Evolutionary conservation across 768 basidiomycete genomes (phyloP).

Genomic region (Hericium erinaceus): DNA sequence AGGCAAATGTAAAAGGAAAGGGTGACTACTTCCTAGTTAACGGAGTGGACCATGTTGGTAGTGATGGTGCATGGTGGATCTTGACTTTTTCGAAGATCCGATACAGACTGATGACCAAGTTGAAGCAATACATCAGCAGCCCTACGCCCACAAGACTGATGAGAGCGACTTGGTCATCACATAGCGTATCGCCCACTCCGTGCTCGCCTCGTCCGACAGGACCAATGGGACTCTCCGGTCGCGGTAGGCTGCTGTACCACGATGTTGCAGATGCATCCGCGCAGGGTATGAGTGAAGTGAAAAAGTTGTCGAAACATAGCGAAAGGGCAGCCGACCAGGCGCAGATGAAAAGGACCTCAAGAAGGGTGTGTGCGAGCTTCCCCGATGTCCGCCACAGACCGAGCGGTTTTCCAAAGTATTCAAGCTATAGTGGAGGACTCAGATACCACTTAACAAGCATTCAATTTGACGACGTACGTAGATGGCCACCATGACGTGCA

Average conservation of each 20-base stretch:
- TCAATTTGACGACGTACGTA: slow-evolving; percentile 46
- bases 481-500: slow-evolving; percentile 79
- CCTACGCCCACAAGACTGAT: slow-evolving; percentile 73
- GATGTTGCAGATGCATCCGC: slow-evolving; percentile 45
- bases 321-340: slow-evolving; percentile 89
- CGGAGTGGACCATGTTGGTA: background rate
- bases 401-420: slow-evolving; percentile 87
- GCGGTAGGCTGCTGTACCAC: slow-evolving; percentile 70
- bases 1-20: background rate
- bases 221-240: slow-evolving; percentile 31
- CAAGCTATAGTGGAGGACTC: slow-evolving; percentile 42
- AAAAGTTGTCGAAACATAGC: slow-evolving; percentile 86
- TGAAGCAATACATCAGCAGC: slow-evolving; percentile 73
- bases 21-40: background rate
- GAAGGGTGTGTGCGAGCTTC: slow-evolving; percentile 79
- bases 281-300: slow-evolving; percentile 79
- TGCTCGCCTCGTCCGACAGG: slow-evolving; percentile 34
- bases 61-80: slow-evolving; percentile 33
- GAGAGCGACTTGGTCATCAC: slow-evolving; percentile 67
- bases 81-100: slow-evolving; percentile 88
- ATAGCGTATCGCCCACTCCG: slow-evolving; percentile 48
- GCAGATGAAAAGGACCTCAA: slow-evolving; percentile 86
- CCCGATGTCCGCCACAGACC: slow-evolving; percentile 88
- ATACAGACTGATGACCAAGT: slow-evolving; percentile 77
- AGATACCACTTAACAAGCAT: slow-evolving; percentile 10